Base-by-base conservation (phyloP, 129 eudicot species). In the Smallanthus sonchifolius region DNA sequence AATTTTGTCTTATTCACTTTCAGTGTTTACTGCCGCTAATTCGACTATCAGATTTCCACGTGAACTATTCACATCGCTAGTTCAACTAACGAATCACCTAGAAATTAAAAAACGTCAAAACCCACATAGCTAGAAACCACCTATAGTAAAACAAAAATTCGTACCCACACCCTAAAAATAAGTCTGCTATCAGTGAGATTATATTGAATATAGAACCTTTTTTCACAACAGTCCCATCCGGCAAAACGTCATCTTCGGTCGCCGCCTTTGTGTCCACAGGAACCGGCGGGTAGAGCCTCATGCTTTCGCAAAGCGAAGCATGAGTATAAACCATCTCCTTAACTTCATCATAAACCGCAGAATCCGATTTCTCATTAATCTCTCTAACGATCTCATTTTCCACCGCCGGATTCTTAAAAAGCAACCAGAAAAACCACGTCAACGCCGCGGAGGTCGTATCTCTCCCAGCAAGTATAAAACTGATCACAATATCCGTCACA, bases 381-480 rank as follows among this genome's bases (percentile, higher is more conserved):
- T 77, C 76, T 19, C 70, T 70, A 64, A 63, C 39, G 49, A 78
- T 2, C 64, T 70, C 73, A 24, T 0, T 13, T 39, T 79, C 78
- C 16, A 77, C 16, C 43, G 16, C 28, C 16, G 82, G 76, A 70
- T 79, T 79, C 13, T 64, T 79, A 10, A 7, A 28, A 72, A 79
- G 14, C 11, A 79, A 28, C 83, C 83, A 71, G 24, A 63, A 64
- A 65, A 63, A 72, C n/a, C n/a, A n/a, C n/a, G n/a, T n/a, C n/a
- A n/a, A n/a, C n/a, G n/a, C n/a, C n/a, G n/a, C n/a, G n/a, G 83
- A 79, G 0, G 74, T 79, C 7, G 78, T 28, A 20, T 79, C 83
- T 39, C 85, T 75, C 0, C 92, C 89, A 7, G 92, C 92, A 11
- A 84, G 38, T 4, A 87, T 79, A 34, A 87, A 87, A 67, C 92